Percentiles rank a stretch among this genome's conserved stretches.
phyloP scores from a whole-genome alignment of 2,329 filamentous ascomycete species.

The Leptodontidium sp. region DNA sequence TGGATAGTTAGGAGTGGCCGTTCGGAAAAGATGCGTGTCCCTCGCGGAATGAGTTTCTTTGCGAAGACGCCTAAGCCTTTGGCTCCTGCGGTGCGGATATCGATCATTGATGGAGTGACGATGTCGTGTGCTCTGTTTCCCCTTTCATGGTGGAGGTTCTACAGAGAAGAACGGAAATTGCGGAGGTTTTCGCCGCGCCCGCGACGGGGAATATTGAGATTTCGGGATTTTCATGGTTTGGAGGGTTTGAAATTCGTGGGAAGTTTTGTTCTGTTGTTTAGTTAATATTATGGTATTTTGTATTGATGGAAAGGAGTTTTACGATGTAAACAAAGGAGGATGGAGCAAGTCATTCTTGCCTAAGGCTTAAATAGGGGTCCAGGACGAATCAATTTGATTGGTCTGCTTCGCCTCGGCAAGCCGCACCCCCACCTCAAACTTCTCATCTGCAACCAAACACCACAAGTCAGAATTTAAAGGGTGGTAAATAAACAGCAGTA shows the following conservation, averaged over 20 bases:
- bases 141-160: slow-evolving; percentile 7
- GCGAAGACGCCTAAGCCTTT: slow-evolving; percentile 44
- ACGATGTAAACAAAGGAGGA: slow-evolving; percentile 11
- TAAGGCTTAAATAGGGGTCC: slow-evolving; percentile 10
- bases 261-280: not conserved
- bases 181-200: slow-evolving; percentile 13
- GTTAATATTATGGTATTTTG: not conserved
- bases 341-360: not conserved
- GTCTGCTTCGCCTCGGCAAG: not conserved
- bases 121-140: slow-evolving; percentile 26
- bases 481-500: not conserved
- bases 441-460: not conserved
- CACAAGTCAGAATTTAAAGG: not conserved
- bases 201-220: not conserved
- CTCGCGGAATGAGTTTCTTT: slow-evolving; percentile 35
- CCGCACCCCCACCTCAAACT: not conserved
- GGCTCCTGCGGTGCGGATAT: slow-evolving; percentile 36
- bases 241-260: slow-evolving; percentile 8
- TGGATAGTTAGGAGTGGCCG: slow-evolving; percentile 39
- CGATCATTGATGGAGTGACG: slow-evolving; percentile 18
- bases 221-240: slow-evolving; percentile 10
- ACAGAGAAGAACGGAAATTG: slow-evolving; percentile 2
- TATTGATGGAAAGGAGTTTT: not conserved
- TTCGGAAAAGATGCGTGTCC: slow-evolving; percentile 43
- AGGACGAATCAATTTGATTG: not conserved